These are phyloP conservation scores for Coemansia erecta DNA, from an alignment of 192 early-diverging fungal species.

Conservation along the genomic window DNA sequence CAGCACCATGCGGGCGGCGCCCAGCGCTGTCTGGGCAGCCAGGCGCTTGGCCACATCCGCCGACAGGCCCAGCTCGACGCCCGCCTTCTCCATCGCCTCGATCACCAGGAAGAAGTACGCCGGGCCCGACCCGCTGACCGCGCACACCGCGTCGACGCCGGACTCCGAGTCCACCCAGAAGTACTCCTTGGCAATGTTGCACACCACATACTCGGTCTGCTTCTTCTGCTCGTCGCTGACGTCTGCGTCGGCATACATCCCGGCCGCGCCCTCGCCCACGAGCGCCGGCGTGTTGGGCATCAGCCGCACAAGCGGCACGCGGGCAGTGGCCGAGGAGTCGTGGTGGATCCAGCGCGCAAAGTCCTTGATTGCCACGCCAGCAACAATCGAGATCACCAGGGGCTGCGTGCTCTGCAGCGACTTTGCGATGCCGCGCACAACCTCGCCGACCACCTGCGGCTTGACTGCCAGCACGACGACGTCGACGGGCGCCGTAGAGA, in stretches of 20 bases:
- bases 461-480: conserved; percentile 88
- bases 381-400: conserved; percentile 85
- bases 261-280: conserved; percentile 83
- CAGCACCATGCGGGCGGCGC: conserved; percentile 84
- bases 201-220: conserved; percentile 67
- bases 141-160: conserved; percentile 84
- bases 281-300: conserved; percentile 98
- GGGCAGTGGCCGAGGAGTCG: conserved; percentile 14
- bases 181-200: conserved; percentile 74
- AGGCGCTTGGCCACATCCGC: conserved; percentile 70
- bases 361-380: conserved; percentile 76
- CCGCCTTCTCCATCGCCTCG: conserved; percentile 84
- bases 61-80: conserved; percentile 69
- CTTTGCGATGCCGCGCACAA: conserved; percentile 59
- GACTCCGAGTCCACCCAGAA: conserved; percentile 78
- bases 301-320: conserved; percentile 67
- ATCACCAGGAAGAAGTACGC: conserved; percentile 95
- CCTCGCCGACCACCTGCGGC: conserved; percentile 79
- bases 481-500: conserved; percentile 34
- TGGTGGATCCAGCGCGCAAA: conserved; percentile 69
- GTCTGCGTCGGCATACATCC: conserved; percentile 66
- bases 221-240: conserved; percentile 63
- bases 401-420: conserved; percentile 58
- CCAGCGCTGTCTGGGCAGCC: conserved; percentile 89
- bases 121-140: conserved; percentile 88